Percentiles rank a stretch among this genome's conserved stretches.
Conservation (phyloP, 768 basidiomycete genomes). For the Galerina marginata region DNA sequence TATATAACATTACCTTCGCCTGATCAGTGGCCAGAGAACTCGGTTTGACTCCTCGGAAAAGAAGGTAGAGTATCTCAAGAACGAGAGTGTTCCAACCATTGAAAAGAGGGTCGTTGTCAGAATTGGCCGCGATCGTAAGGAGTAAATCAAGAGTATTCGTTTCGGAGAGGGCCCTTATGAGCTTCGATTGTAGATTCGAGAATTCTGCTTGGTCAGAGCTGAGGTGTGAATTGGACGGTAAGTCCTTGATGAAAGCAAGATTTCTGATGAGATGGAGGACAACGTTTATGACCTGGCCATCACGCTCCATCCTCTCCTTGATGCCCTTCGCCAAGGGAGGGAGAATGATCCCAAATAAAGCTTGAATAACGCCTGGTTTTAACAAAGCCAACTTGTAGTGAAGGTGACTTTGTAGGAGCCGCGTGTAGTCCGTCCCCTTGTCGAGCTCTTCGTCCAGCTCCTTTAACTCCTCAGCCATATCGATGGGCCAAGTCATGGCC, state of each 20-base stretch:
- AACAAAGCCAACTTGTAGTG: conserved; percentile 88
- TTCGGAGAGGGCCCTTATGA: conserved; percentile 73
- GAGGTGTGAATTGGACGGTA: conserved; percentile 68
- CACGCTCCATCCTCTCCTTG: conserved; percentile 77
- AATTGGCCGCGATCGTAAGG: conserved; percentile 84
- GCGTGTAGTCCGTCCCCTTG: conserved; percentile 87
- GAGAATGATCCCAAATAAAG: conserved; percentile 75
- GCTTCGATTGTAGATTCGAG: conserved; percentile 76
- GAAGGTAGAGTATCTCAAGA: conserved; percentile 91
- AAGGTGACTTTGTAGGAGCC: conserved; percentile 78
- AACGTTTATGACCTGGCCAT: conserved; percentile 87
- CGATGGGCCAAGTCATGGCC: conserved; percentile 99
- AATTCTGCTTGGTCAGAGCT: conserved; percentile 84
- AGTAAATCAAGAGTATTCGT: conserved; percentile 79
- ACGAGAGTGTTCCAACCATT: conserved; percentile 88
- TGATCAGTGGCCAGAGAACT: conserved; percentile 60
- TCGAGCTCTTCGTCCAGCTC: conserved; percentile 88
- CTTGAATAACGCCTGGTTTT: conserved; percentile 68
- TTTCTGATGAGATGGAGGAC: conserved; percentile 91
- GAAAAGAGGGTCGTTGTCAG: conserved; percentile 76
- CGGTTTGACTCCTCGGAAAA: conserved; percentile 83
- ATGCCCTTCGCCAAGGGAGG: conserved; percentile 75
- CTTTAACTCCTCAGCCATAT: conserved; percentile 91
- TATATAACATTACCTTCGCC: conserved; percentile 53
- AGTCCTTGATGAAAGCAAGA: conserved; percentile 92